Evolutionary conservation across 345 rosid genomes (phyloP), one percentile per base, ranked within the genome.

Genomic region (Pistacia vera): DNA sequence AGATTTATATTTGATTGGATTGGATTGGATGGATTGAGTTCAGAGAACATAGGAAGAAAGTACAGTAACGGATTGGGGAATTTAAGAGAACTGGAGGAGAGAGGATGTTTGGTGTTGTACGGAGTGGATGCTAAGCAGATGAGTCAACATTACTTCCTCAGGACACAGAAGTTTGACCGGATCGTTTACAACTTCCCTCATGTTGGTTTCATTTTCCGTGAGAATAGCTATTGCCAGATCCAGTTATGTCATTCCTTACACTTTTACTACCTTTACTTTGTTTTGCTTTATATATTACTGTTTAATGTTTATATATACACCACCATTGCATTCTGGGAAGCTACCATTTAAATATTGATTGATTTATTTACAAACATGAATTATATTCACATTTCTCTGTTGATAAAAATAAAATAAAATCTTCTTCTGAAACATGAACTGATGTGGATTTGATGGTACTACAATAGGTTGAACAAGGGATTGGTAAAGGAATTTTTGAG

Each of bases 151-250:
- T 75, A 71, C 75, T 79, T 77, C 63, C 74, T 84, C 65, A 77
- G 67, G 48, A 79, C 83, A 11, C 83, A 73, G 46, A 73, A 78
- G 52, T 84, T 84, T 56, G 87, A 81, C 70, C 75, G 85, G 20
- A 79, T 84, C 41, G 59, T 81, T 72, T 84, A 61, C 75, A 81
- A 84, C 82, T 84, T 84, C 63, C 87, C 87, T 70, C 85, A 81
- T 72, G 81, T 79, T 56, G 87, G 85, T 70, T 84, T 84, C 70
- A 75, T 57, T 63, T 81, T 41, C 70, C 83, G 33, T 9, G 83
- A 81, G 69, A 60, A 10, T 41, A 81, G 85, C 72, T 68, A 80
- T 73, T 78, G 76, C 63, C 82, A 83, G 51, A 80, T 83, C 75
- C 81, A 78, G 86, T 80, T 80, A 75, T 14, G 73, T 70, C 36